Percentiles rank a stretch among this genome's conserved stretches.
Evolutionary conservation across 2,329 filamentous ascomycete genomes (phyloP).

Genomic region (Calonectria leucothoes): DNA sequence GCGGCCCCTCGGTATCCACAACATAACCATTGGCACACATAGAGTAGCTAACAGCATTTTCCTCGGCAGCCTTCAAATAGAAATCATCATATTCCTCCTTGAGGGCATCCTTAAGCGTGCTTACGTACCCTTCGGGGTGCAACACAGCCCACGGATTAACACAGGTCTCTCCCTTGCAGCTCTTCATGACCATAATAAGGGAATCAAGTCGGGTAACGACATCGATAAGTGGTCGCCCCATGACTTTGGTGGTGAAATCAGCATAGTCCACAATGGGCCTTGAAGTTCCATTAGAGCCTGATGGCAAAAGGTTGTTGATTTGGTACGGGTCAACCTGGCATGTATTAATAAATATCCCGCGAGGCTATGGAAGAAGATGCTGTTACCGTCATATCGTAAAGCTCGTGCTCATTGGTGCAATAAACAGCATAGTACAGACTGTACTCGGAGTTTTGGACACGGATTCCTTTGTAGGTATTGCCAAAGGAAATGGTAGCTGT

Average conservation of each 20-base stretch:
- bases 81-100: background rate
- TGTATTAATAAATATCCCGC: no score
- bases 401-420: background rate
- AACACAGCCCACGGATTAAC: background rate
- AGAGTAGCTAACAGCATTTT: background rate
- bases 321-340: no score
- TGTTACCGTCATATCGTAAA: background rate
- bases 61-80: background rate
- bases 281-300: no score
- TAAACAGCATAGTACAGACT: background rate
- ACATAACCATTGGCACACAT: background rate
- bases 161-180: background rate
- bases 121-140: background rate
- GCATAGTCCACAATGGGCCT: no score
- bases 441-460: background rate
- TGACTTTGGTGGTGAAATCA: no score
- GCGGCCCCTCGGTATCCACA: background rate
- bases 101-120: background rate
- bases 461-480: background rate
- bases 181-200: background rate
- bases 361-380: no score
- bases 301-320: no score
- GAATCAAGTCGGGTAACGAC: background rate
- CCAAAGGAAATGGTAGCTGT: background rate
- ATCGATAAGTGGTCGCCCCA: no score